These are phyloP conservation scores for Cutaneotrichosporon daszewskae DNA, from an alignment of 1,284 basidiomycete species.

Conservation along the genomic window DNA sequence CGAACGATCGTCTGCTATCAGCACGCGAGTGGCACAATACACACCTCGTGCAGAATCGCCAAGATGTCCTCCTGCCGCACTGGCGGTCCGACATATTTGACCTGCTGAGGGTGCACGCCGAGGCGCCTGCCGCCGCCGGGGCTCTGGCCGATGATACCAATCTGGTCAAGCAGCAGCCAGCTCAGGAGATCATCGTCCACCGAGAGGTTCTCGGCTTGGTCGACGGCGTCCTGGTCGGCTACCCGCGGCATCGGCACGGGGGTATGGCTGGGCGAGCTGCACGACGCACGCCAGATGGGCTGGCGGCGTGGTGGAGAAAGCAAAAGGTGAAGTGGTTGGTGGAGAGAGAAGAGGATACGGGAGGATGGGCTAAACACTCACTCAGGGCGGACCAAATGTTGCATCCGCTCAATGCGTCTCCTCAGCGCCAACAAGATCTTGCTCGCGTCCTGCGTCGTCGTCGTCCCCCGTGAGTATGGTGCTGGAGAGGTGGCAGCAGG, in stretches of 20 bases:
- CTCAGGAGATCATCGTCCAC: constrained; percentile 45
- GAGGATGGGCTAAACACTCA: not conserved
- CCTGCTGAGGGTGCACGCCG: constrained; percentile 45
- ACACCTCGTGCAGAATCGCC: constrained; percentile 33
- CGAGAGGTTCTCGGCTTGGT: constrained; percentile 42
- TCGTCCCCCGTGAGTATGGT: constrained; percentile 32
- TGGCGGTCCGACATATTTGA: constrained; percentile 37
- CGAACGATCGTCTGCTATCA: constrained; percentile 20
- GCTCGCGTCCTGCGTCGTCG: constrained; percentile 26
- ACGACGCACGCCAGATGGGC: too few species aligned
- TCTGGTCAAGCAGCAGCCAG: constrained; percentile 45
- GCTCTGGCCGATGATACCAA: constrained; percentile 34
- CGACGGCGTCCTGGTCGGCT: constrained; percentile 7
- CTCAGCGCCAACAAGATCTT: constrained; percentile 34
- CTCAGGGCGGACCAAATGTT: not conserved
- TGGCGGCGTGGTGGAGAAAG: constrained; percentile 1
- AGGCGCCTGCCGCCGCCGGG: constrained; percentile 28
- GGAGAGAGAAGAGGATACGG: not conserved
- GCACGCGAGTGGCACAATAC: constrained; percentile 4
- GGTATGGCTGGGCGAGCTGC: constrained; percentile 1
- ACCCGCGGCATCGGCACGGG: constrained; percentile 10
- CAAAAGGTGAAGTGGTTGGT: not conserved
- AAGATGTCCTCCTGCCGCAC: constrained; percentile 36
- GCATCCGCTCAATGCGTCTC: constrained; percentile 18
- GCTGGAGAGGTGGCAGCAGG: too few species aligned